These are phyloP conservation scores for Apophysomyces ossiformis DNA, from an alignment of 371 early-diverging fungal species.

Conservation along the genomic window DNA sequence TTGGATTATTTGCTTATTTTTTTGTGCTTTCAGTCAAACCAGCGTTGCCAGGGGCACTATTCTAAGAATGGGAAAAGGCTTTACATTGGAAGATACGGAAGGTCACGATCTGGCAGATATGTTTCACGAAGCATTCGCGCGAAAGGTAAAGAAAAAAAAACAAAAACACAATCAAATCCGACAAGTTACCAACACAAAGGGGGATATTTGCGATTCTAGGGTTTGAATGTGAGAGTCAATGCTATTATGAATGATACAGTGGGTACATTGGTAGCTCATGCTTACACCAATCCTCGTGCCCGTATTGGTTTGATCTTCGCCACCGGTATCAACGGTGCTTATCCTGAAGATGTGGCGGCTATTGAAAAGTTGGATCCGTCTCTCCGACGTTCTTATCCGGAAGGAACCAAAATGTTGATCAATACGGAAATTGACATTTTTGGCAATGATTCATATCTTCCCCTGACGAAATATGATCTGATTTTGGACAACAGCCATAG, in stretches of 20 bases:
- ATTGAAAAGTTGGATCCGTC: slow-evolving; percentile 82
- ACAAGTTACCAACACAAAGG: too few relatives aligned
- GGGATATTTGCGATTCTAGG: slow-evolving; percentile 27
- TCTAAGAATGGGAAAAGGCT: slow-evolving; percentile 93
- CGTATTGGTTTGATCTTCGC: slow-evolving; percentile 88
- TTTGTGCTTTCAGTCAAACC: slow-evolving; percentile 62
- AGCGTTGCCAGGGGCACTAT: slow-evolving; percentile 74
- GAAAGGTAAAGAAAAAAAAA: slow-evolving; percentile 52
- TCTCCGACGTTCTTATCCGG: slow-evolving; percentile 24
- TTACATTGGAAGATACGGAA: slow-evolving; percentile 73
- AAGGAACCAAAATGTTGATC: slow-evolving; percentile 78
- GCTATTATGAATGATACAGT: slow-evolving; percentile 96
- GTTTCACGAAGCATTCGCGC: slow-evolving; percentile 78
- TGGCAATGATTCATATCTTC: slow-evolving; percentile 71
- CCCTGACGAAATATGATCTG: slow-evolving; percentile 82
- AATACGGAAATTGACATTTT: slow-evolving; percentile 88
- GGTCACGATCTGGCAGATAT: slow-evolving; percentile 84
- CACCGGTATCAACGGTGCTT: slow-evolving; percentile 93
- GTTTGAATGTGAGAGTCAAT: slow-evolving; percentile 71
- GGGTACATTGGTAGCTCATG: slow-evolving; percentile 86
- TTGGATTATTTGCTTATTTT: neutral
- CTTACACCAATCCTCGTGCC: slow-evolving; percentile 77
- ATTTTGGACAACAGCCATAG: slow-evolving; percentile 73
- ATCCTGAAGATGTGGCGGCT: slow-evolving; percentile 73
- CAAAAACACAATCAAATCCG: too few relatives aligned